phyloP scores from a whole-genome alignment of 2,329 filamentous ascomycete genomes.

The Passalora sequoiae region DNA sequence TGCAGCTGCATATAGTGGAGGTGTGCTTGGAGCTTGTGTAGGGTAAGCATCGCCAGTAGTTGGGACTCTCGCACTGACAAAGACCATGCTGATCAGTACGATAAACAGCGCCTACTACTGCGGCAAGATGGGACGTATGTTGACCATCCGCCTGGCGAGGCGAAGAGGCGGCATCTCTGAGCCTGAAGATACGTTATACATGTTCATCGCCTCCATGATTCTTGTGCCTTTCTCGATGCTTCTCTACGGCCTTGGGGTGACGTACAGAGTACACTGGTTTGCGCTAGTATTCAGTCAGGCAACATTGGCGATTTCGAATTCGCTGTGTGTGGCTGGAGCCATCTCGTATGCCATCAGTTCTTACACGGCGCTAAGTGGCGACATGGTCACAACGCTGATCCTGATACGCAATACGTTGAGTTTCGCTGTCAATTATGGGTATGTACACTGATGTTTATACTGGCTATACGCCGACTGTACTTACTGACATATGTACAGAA shows the following conservation, averaged over 20 bases:
- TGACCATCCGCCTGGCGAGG: constrained; percentile 34
- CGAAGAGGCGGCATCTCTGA: constrained; percentile 37
- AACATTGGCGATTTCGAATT: constrained; percentile 42
- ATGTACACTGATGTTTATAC: background rate
- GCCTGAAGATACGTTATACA: constrained; percentile 35
- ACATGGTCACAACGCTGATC: constrained; percentile 45
- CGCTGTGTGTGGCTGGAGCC: constrained; percentile 37
- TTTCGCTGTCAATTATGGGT: constrained; percentile 46
- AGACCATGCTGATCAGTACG: no score
- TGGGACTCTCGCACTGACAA: no score
- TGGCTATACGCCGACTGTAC: background rate
- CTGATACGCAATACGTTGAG: constrained; percentile 46
- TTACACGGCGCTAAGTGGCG: constrained; percentile 42
- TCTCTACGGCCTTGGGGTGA: constrained; percentile 46
- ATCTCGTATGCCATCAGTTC: constrained; percentile 42
- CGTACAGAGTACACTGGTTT: constrained; percentile 43
- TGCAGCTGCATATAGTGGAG: constrained; percentile 35
- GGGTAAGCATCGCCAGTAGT: no score
- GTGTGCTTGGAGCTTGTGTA: constrained; percentile 34
- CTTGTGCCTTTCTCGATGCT: constrained; percentile 42
- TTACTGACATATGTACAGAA: constrained; percentile 5
- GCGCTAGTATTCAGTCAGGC: constrained; percentile 44
- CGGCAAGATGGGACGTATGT: constrained; percentile 32
- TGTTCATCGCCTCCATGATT: constrained; percentile 34
- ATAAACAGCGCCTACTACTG: constrained; percentile 30